A percentile compares a stretch with the other conserved stretches of the same genome.
phyloP scores from a whole-genome alignment of 1,284 basidiomycete species.

The Fomitopsis betulina region DNA sequence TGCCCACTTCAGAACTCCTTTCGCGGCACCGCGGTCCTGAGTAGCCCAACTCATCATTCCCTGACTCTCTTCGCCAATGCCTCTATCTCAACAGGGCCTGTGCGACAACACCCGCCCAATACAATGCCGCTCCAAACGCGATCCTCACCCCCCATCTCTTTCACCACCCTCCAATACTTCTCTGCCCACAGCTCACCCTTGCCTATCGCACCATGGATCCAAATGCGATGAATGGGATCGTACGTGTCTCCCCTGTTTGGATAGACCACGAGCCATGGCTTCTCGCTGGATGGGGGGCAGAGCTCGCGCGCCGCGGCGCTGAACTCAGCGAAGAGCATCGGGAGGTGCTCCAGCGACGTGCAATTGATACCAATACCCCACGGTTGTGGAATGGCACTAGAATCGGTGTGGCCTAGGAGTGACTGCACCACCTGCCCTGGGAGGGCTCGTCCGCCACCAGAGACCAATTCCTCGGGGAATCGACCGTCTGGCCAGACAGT shows the following conservation, averaged over 20 bases:
- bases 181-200: conserved; percentile 39
- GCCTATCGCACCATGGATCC: conserved; percentile 24
- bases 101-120: conserved; percentile 76
- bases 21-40: too few species aligned
- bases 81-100: conserved; percentile 65
- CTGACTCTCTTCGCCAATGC: conserved; percentile 10
- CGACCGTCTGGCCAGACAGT: conserved; percentile 60
- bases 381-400: conserved; percentile 23
- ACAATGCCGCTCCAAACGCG: conserved; percentile 50
- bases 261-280: conserved; percentile 60
- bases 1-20: too few species aligned
- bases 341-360: conserved; percentile 41
- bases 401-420: conserved; percentile 19
- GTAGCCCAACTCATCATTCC: too few species aligned
- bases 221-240: conserved; percentile 43
- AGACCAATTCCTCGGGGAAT: conserved; percentile 38
- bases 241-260: conserved; percentile 68
- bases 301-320: conserved; percentile 8
- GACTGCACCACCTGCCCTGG: conserved; percentile 36
- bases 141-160: conserved; percentile 10
- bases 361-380: conserved; percentile 72
- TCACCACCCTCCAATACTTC: conserved; percentile 30
- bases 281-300: conserved; percentile 5
- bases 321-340: conserved; percentile 32
- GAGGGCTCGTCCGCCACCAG: conserved; percentile 23